These are phyloP conservation scores for Apostasia ramifera DNA, from an alignment of 106 monocot genomes.

Conservation along the genomic window DNA sequence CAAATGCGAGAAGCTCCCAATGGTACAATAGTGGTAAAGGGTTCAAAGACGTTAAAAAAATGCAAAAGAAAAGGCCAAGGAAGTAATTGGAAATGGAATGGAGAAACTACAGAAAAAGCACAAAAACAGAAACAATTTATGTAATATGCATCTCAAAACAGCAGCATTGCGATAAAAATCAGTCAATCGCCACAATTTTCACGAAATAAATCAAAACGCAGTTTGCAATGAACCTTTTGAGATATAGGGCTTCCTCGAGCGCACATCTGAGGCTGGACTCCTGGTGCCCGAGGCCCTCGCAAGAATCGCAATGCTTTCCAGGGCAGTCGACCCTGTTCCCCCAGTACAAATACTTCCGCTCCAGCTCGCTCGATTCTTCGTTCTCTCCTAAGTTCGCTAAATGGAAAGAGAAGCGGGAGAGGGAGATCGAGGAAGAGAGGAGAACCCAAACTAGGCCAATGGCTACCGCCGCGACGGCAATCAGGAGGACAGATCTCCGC, in stretches of 20 bases:
- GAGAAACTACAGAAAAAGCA: too few relatives aligned
- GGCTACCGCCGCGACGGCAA: constrained; percentile 10
- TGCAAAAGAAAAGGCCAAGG: too few relatives aligned
- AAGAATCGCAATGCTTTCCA: constrained; percentile 87
- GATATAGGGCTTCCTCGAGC: constrained; percentile 83
- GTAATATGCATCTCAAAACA: too few relatives aligned
- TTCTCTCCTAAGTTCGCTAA: neutral
- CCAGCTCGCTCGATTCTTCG: constrained; percentile 11
- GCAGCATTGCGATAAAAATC: too few relatives aligned
- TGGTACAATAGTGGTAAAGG: too few relatives aligned
- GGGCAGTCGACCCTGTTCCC: constrained; percentile 81
- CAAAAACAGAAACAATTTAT: too few relatives aligned
- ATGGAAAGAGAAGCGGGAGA: constrained; percentile 9
- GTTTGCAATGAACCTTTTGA: constrained; percentile 37
- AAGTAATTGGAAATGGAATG: too few relatives aligned
- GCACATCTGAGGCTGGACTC: constrained; percentile 95
- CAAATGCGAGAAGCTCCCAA: too few relatives aligned
- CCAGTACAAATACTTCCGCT: constrained; percentile 84
- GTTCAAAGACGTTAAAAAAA: too few relatives aligned
- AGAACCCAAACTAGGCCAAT: constrained; percentile 21
- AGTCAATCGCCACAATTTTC: too few relatives aligned
- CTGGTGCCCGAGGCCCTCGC: constrained; percentile 96
- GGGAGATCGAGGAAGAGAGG: constrained; percentile 17
- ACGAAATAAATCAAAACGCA: too few relatives aligned
- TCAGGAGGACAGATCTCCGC: constrained; percentile 27